These are phyloP conservation scores for Pythium graminicola DNA, from an alignment of 352 stramenopile species.

Conservation along the genomic window DNA sequence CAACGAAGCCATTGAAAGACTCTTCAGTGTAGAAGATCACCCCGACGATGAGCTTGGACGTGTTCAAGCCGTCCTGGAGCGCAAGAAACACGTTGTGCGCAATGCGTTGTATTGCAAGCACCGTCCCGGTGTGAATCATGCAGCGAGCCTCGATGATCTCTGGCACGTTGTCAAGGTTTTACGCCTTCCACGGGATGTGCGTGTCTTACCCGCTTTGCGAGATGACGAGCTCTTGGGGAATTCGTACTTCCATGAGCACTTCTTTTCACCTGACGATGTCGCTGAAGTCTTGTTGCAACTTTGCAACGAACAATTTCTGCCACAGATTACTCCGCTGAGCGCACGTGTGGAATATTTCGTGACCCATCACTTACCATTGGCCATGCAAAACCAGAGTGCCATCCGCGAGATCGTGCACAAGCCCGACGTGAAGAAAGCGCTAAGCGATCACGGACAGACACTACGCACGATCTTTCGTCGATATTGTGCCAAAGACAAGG, in stretches of 20 bases:
- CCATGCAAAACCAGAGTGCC: constrained; percentile 44
- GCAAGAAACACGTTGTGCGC: constrained; percentile 44
- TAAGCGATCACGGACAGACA: constrained; percentile 47
- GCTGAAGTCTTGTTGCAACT: constrained; percentile 58
- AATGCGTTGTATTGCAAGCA: constrained; percentile 47
- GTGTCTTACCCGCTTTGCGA: constrained; percentile 45
- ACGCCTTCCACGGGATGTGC: constrained; percentile 44
- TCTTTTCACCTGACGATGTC: constrained; percentile 57
- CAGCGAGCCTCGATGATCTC: constrained; percentile 53
- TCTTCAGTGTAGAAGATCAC: constrained; percentile 56
- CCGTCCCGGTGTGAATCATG: constrained; percentile 32
- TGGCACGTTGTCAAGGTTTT: constrained; percentile 67
- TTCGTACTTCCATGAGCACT: constrained; percentile 35
- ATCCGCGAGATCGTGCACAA: constrained; percentile 52
- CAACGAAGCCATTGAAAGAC: constrained; percentile 41
- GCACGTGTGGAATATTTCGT: constrained; percentile 58
- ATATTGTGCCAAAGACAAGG: constrained; percentile 62
- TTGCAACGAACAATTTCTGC: constrained; percentile 74
- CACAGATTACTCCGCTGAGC: constrained; percentile 41
- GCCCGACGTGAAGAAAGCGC: constrained; percentile 42
- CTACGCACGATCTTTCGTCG: constrained; percentile 67
- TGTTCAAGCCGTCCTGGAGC: constrained; percentile 42
- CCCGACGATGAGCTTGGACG: constrained; percentile 37
- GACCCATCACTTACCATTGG: constrained; percentile 41
- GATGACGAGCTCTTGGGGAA: constrained; percentile 45